A percentile compares a stretch with the other conserved stretches of the same genome.
Conservation (phyloP, 1,284 basidiomycete species). For the Apiotrichum porosum region DNA sequence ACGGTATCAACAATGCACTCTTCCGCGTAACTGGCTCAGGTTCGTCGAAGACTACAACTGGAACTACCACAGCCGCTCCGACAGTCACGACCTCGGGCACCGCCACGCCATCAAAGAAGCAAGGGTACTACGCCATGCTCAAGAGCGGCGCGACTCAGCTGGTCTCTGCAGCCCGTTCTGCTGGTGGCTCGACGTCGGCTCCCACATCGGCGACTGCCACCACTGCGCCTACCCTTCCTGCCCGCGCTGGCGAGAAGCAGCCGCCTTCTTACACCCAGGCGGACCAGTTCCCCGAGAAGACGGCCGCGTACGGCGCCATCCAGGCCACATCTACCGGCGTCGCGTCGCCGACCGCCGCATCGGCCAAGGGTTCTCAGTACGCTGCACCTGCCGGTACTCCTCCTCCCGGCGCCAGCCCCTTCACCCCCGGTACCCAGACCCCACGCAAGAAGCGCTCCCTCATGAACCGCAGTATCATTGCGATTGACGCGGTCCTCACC, state of each 20-base stretch:
- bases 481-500: constrained; percentile 66
- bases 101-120: not conserved
- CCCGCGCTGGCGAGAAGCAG: not conserved
- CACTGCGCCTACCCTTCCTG: not conserved
- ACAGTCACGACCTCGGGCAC: not conserved
- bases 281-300: not conserved
- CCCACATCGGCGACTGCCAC: not conserved
- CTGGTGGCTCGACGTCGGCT: not conserved
- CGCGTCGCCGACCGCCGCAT: no score
- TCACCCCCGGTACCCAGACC: not conserved
- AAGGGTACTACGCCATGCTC: not conserved
- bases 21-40: not conserved
- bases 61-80: not conserved
- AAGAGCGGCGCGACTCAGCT: not conserved
- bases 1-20: constrained; percentile 9
- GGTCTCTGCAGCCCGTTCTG: not conserved
- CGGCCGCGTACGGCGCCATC: not conserved
- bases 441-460: constrained; percentile 35
- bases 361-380: not conserved
- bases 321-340: not conserved
- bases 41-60: no score
- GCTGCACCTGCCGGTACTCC: not conserved
- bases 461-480: constrained; percentile 57
- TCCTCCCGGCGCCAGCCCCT: not conserved
- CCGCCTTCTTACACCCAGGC: not conserved